These are phyloP conservation scores for Bremia lactucae DNA, from an alignment of 352 stramenopile species.

Conservation along the genomic window DNA sequence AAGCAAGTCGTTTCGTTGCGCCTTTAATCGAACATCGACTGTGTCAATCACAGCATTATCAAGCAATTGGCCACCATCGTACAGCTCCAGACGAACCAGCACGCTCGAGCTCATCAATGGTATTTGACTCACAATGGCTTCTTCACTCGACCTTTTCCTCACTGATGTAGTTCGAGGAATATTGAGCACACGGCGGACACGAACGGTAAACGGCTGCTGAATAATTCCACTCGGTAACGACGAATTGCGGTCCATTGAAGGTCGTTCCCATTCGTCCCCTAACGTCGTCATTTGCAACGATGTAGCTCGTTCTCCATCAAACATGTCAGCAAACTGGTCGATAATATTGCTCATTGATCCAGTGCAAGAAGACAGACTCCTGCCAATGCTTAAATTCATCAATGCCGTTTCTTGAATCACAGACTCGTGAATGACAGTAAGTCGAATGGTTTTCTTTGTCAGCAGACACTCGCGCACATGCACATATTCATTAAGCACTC, in stretches of 20 bases:
- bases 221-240: constrained; percentile 44
- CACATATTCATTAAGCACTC: constrained; percentile 82
- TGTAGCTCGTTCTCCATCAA: constrained; percentile 36
- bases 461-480: constrained; percentile 78
- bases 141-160: constrained; percentile 58
- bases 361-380: constrained; percentile 31
- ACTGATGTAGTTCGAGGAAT: constrained; percentile 66
- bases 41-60: constrained; percentile 66
- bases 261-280: constrained; percentile 53
- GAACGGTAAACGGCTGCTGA: constrained; percentile 55
- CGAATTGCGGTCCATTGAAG: constrained; percentile 24
- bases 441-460: constrained; percentile 77
- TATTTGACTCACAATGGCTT: constrained; percentile 35
- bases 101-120: constrained; percentile 53
- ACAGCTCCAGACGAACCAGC: constrained; percentile 68
- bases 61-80: constrained; percentile 58
- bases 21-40: constrained; percentile 52
- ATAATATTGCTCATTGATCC: constrained; percentile 23
- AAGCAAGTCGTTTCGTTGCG: constrained; percentile 57
- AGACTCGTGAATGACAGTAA: constrained; percentile 80
- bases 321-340: constrained; percentile 54
- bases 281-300: constrained; percentile 69
- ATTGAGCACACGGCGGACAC: constrained; percentile 72
- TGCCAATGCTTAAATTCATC: constrained; percentile 66
- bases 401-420: constrained; percentile 77